A percentile compares a stretch with the other conserved stretches of the same genome.
phyloP scores from a whole-genome alignment of 495 filamentous ascomycete genomes.

The Daldinia decipiens region DNA sequence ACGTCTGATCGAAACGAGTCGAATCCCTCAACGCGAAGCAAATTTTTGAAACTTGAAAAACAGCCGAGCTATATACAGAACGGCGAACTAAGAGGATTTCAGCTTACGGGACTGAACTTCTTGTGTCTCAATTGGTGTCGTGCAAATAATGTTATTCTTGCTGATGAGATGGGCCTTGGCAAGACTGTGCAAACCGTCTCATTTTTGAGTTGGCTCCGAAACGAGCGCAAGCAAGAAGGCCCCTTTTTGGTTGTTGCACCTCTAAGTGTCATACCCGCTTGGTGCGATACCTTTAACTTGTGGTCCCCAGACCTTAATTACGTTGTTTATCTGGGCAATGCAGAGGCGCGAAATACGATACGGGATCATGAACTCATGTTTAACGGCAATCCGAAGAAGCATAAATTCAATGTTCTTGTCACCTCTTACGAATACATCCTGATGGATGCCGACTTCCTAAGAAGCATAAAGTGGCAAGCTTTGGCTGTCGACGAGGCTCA shows the following conservation, averaged over 20 bases:
- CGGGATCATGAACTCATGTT: constrained; percentile 87
- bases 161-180: constrained; percentile 98
- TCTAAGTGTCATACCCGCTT: constrained; percentile 93
- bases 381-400: constrained; percentile 81
- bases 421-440: constrained; percentile 97
- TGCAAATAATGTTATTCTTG: constrained; percentile 91
- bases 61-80: constrained; percentile 87
- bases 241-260: constrained; percentile 97
- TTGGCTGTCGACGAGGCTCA: constrained; percentile 97
- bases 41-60: constrained; percentile 73
- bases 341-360: constrained; percentile 81
- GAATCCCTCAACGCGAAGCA: constrained; percentile 76
- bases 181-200: constrained; percentile 98
- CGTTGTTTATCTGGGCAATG: constrained; percentile 92
- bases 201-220: constrained; percentile 98
- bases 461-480: constrained; percentile 95
- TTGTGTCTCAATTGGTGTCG: constrained; percentile 93
- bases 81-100: constrained; percentile 91
- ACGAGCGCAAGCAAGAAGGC: constrained; percentile 87
- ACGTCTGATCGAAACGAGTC: constrained; percentile 79
- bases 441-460: constrained; percentile 78
- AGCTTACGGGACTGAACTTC: constrained; percentile 93
- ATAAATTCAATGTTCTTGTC: constrained; percentile 93
- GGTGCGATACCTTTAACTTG: constrained; percentile 96
- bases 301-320: constrained; percentile 98